phyloP scores from a whole-genome alignment of 768 basidiomycete species.

The Cantharellus anzutake region DNA sequence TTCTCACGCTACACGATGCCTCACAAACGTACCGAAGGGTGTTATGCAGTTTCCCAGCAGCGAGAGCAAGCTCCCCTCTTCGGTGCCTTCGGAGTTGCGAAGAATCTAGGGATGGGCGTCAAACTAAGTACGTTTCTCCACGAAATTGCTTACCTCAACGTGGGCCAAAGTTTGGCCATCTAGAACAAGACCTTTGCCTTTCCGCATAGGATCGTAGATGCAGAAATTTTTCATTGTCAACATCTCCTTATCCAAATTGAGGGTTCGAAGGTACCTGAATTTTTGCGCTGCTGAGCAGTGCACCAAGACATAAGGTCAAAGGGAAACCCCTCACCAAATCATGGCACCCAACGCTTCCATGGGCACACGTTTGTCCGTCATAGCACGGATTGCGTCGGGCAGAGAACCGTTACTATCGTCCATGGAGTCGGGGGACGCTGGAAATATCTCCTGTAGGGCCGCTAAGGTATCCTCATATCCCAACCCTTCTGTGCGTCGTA shows the following conservation, averaged over 20 bases:
- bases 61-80: constrained; percentile 74
- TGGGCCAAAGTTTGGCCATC: constrained; percentile 94
- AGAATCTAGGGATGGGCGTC: constrained; percentile 32
- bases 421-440: constrained; percentile 27
- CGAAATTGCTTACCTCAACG: constrained; percentile 44
- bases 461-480: constrained; percentile 48
- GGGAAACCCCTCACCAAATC: constrained; percentile 45
- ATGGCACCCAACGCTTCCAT: constrained; percentile 80
- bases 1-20: not conserved
- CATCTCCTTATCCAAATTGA: constrained; percentile 93
- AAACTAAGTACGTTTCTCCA: not conserved
- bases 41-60: constrained; percentile 72
- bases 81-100: constrained; percentile 82
- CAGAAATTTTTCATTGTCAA: constrained; percentile 96
- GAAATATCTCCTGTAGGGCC: constrained; percentile 50
- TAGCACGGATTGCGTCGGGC: constrained; percentile 56
- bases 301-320: not conserved
- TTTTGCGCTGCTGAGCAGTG: not conserved
- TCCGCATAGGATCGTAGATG: constrained; percentile 86
- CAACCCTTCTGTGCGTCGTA: constrained; percentile 70
- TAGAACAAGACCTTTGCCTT: constrained; percentile 65
- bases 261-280: constrained; percentile 61
- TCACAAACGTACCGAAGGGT: constrained; percentile 50
- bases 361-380: constrained; percentile 44
- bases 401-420: constrained; percentile 27